Evolutionary conservation across 768 basidiomycete species (phyloP), one percentile per base, ranked within the genome.

Genomic region (Tremella yokohamensis): DNA sequence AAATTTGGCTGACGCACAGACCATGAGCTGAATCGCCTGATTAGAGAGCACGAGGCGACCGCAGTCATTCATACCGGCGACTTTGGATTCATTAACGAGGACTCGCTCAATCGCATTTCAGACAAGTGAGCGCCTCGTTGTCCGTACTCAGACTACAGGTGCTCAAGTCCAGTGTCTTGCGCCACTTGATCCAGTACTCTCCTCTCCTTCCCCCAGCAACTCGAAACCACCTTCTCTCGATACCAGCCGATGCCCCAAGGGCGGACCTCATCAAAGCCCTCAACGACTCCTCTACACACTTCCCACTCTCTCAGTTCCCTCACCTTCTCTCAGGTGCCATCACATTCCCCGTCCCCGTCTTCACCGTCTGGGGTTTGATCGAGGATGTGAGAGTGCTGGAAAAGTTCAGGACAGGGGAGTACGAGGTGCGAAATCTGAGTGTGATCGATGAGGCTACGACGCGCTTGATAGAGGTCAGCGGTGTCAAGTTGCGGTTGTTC

Each of bases 51-150:
- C 57, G 87, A 88, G 71, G 96, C 92, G 20, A 84, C 86, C 58
- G 94, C 92, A 16, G 86, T 97, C 75, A 89, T 99, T 58, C 94
- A 98, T 75, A 94, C 93, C 0, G 96, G 96, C 53, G 96, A 99
- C 80, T 98, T 98, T 84, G 96, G 96, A 58, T 96, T 99, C 79
- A 96, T 94, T 77, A 90, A 89, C 86, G 64, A 62, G 82, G 66
- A 73, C 62, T 90, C 89, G 75, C 81, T 94, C 51, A 87, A 89
- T 16, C 81, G 90, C 66, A 96, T 99, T 79, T 89, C 88, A 70
- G 93, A 98, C 83, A 85, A 90, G 79, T 80, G 55, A 66, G 78
- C 68, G 7, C 12, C 37, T 29, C 16, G 22, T 18, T 22, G 15
- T 20, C 34, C 50, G 48, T 50, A 1, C 40, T n/a, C 4, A 26